Percentiles rank a stretch among this genome's conserved stretches.
These are phyloP conservation scores for Hypericum perforatum DNA, from an alignment of 345 rosid species.

Conservation along the genomic window DNA sequence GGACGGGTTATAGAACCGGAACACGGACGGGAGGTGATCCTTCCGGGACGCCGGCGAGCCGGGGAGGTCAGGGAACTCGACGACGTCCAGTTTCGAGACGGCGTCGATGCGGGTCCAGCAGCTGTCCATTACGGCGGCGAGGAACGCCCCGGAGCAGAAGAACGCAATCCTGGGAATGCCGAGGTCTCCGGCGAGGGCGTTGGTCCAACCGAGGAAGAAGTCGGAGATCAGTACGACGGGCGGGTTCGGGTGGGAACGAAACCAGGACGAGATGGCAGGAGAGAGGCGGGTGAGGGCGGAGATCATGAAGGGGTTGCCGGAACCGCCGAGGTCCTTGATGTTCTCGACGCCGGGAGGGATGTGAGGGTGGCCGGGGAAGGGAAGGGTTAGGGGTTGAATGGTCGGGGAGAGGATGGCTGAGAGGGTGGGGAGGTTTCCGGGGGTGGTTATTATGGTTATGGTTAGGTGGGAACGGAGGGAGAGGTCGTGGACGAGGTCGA, in stretches of 20 bases:
- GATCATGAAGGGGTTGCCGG: constrained; percentile 33
- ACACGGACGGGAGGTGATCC: constrained; percentile 39
- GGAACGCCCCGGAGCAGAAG: constrained; percentile 30
- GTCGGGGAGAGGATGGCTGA: constrained; percentile 36
- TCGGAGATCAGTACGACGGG: constrained; percentile 63
- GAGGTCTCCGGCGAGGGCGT: constrained; percentile 28
- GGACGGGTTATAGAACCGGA: constrained; percentile 17
- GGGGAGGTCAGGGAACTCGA: constrained; percentile 37
- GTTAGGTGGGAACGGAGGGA: constrained; percentile 17
- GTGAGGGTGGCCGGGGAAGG: constrained; percentile 44
- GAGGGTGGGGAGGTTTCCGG: constrained; percentile 39
- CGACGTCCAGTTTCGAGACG: constrained; percentile 11
- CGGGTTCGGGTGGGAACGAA: constrained; percentile 40
- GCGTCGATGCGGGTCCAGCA: constrained; percentile 24
- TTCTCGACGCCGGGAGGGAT: constrained; percentile 52
- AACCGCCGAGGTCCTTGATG: constrained; percentile 40
- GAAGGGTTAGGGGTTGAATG: constrained; percentile 23
- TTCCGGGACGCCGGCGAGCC: constrained; percentile 32
- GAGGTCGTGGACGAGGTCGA: constrained; percentile 50
- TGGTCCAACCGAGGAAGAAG: constrained; percentile 75
- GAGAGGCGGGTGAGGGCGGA: constrained; percentile 33
- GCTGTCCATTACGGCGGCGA: constrained; percentile 17
- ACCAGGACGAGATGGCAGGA: constrained; percentile 45
- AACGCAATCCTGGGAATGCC: constrained; percentile 40
- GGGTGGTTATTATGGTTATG: constrained; percentile 44